Evolutionary conservation across 2,329 filamentous ascomycete species (phyloP).

Genomic region (Fusarium torulosum): DNA sequence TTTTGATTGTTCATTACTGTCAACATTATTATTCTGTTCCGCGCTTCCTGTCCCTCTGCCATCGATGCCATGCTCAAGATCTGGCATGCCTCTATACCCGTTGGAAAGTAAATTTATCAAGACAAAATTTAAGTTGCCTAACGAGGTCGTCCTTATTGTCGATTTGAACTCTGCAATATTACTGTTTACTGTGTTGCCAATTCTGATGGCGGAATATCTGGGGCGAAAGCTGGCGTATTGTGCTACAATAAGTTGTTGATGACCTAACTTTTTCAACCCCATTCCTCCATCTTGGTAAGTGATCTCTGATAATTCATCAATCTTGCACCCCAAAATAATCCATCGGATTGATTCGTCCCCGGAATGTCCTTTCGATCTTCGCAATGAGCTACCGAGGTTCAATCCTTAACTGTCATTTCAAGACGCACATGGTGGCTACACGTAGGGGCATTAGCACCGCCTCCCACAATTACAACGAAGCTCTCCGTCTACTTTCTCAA

Average conservation of each 20-base stretch:
- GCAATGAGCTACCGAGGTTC: slow-evolving; percentile 8
- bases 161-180: neutral
- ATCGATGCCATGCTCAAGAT: neutral
- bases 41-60: slow-evolving; percentile 1
- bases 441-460: slow-evolving; percentile 29
- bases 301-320: neutral
- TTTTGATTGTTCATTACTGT: slow-evolving; percentile 21
- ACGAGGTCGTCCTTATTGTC: neutral
- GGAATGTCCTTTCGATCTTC: neutral
- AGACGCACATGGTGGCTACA: slow-evolving; percentile 9
- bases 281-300: slow-evolving; percentile 1
- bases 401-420: slow-evolving; percentile 1
- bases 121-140: neutral
- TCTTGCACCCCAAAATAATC: neutral
- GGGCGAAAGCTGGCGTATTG: neutral
- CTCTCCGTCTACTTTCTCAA: slow-evolving; percentile 78
- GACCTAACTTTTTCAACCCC: neutral
- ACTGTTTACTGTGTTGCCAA: neutral
- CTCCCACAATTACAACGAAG: slow-evolving; percentile 68
- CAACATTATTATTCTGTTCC: neutral
- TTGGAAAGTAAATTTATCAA: neutral
- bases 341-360: neutral
- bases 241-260: neutral
- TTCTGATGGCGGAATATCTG: neutral
- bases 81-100: neutral